A percentile compares a stretch with the other conserved stretches of the same genome.
Evolutionary conservation across 129 eudicot genomes (phyloP).

Genomic region (Centella asiatica): DNA sequence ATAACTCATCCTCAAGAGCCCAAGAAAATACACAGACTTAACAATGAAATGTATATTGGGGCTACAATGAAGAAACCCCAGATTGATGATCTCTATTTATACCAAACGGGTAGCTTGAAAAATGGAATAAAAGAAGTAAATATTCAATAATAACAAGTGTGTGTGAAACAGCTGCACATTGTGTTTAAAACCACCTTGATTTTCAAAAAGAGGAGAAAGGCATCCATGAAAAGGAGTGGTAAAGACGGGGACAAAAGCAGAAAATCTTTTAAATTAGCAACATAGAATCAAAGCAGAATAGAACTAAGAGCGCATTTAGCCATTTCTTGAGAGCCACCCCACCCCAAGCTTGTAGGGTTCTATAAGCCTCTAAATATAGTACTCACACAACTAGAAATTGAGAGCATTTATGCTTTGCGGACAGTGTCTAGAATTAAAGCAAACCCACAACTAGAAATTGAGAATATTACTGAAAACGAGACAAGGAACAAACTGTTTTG

Average conservation of each 20-base stretch:
- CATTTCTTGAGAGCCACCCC: slow-evolving; percentile 32
- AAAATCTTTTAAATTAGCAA: slow-evolving; percentile 27
- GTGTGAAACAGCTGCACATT: slow-evolving; percentile 79
- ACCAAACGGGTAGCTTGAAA: slow-evolving; percentile 18
- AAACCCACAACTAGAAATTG: slow-evolving; percentile 20
- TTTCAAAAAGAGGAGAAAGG: slow-evolving; percentile 25
- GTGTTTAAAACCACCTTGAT: slow-evolving; percentile 21
- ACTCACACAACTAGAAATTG: slow-evolving; percentile 7
- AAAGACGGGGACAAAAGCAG: slow-evolving; percentile 33
- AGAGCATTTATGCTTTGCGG: slow-evolving; percentile 45
- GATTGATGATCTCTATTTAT: slow-evolving; percentile 44
- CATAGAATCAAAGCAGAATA: slow-evolving; percentile 42
- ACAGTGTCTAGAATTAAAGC: slow-evolving; percentile 31
- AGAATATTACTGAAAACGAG: slow-evolving; percentile 54
- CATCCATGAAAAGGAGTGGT: slow-evolving; percentile 40
- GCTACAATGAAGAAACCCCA: slow-evolving; percentile 36
- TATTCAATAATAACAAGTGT: slow-evolving; percentile 48
- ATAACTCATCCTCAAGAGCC: slow-evolving; percentile 57
- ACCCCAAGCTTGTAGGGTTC: neutral
- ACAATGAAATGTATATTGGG: slow-evolving; percentile 13
- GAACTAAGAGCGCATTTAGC: slow-evolving; percentile 24
- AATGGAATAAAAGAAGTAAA: slow-evolving; percentile 53
- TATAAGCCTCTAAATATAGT: slow-evolving; percentile 18
- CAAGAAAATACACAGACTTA: slow-evolving; percentile 9
- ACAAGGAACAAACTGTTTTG: slow-evolving; percentile 40